Percentiles rank a stretch among this genome's conserved stretches.
phyloP scores from a whole-genome alignment of 2,329 filamentous ascomycete genomes.

The Stromatinia cepivora region DNA sequence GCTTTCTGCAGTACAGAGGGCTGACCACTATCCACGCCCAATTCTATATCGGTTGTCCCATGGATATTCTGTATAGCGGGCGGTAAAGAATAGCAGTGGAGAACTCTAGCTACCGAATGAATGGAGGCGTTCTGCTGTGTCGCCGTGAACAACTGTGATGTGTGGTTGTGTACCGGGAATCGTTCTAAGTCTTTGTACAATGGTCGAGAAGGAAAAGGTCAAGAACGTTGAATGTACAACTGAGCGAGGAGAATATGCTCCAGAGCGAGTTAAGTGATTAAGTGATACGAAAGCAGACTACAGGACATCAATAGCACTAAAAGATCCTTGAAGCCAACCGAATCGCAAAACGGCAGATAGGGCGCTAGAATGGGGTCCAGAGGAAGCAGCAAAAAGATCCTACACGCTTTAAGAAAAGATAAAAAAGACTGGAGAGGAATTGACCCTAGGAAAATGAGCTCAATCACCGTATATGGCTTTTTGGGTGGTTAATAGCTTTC shows the following conservation, averaged over 20 bases:
- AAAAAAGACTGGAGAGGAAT: conserved; percentile 31
- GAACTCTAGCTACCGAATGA: conserved; percentile 29
- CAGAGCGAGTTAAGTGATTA: conserved; percentile 5
- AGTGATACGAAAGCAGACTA: conserved; percentile 29
- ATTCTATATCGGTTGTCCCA: conserved; percentile 39
- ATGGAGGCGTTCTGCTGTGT: conserved; percentile 30
- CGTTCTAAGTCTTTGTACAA: conserved; percentile 28
- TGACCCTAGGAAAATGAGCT: conserved; percentile 34
- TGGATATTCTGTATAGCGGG: conserved; percentile 36
- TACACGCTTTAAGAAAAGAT: conserved; percentile 32
- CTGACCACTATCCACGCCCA: conserved; percentile 41
- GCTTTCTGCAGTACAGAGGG: conserved; percentile 40
- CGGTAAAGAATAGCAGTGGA: conserved; percentile 25
- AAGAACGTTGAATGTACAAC: conserved; percentile 34
- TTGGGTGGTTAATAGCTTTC: conserved; percentile 36
- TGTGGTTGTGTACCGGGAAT: conserved; percentile 28
- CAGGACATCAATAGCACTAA: conserved; percentile 25
- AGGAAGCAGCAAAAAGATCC: conserved; percentile 36
- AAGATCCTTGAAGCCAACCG: conserved; percentile 20
- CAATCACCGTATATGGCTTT: conserved; percentile 44
- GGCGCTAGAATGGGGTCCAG: conserved; percentile 39
- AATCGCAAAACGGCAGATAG: conserved; percentile 21
- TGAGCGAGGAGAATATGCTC: conserved; percentile 20
- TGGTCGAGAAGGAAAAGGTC: conserved; percentile 31
- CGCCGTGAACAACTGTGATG: conserved; percentile 33